These are phyloP conservation scores for Polygonum aviculare DNA, from an alignment of 148 eudicot species.

Conservation along the genomic window DNA sequence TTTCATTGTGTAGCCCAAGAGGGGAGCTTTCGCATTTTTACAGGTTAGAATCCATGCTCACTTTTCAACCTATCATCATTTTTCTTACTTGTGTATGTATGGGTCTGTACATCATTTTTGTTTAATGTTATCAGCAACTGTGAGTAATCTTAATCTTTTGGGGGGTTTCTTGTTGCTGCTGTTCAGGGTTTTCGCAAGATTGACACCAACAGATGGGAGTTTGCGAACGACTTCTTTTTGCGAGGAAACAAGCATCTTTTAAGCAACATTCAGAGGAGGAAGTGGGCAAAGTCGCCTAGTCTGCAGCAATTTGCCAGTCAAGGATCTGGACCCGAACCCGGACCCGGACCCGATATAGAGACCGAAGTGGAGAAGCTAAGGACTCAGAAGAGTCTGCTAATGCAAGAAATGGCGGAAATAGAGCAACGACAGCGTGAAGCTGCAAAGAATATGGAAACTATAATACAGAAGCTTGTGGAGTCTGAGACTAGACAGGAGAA, in stretches of 20 bases:
- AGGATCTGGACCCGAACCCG: background rate
- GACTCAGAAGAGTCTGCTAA: constrained; percentile 32
- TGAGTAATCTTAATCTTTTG: constrained; percentile 7
- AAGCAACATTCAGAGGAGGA: constrained; percentile 65
- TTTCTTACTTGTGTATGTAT: background rate
- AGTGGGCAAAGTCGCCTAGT: constrained; percentile 22
- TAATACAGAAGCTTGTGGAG: constrained; percentile 50
- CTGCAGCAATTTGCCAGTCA: constrained; percentile 34
- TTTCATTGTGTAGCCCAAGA: constrained; percentile 9
- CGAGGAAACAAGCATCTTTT: constrained; percentile 60
- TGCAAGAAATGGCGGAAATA: constrained; percentile 59
- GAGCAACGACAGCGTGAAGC: constrained; percentile 66
- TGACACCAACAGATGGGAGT: constrained; percentile 78
- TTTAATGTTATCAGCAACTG: constrained; percentile 6
- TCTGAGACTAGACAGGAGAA: constrained; percentile 72
- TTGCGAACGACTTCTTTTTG: constrained; percentile 60
- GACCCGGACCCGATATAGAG: constrained; percentile 25
- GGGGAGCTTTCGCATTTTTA: constrained; percentile 12
- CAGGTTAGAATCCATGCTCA: constrained; percentile 22
- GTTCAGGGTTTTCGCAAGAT: constrained; percentile 86
- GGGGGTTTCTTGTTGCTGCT: constrained; percentile 9
- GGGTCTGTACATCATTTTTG: background rate
- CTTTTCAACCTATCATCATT: background rate
- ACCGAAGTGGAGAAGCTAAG: constrained; percentile 47
- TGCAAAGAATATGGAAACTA: constrained; percentile 33